phyloP scores from a whole-genome alignment of 257 asterid genomes.

The Solanum tacnaense region DNA sequence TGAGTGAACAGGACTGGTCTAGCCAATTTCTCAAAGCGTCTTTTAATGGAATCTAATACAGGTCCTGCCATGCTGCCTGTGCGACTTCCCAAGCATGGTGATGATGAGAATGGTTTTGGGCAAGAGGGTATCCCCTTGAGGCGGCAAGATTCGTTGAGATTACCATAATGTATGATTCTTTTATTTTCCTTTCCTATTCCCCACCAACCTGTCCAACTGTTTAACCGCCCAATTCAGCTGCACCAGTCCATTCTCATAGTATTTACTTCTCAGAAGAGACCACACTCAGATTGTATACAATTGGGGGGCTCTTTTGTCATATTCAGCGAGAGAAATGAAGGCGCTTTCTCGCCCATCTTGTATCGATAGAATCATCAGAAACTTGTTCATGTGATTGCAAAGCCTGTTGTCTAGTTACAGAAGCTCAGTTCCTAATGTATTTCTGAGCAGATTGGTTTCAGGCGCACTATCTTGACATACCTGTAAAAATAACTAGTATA shows the following conservation, averaged over 20 bases:
- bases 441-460: not conserved
- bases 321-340: not conserved
- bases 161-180: constrained; percentile 9
- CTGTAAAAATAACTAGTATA: not conserved
- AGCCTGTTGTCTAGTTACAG: not conserved
- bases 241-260: not conserved
- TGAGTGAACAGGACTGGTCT: not conserved
- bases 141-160: constrained; percentile 60
- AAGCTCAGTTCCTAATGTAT: not conserved
- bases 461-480: not conserved
- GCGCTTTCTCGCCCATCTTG: not conserved
- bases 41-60: constrained; percentile 1
- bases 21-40: not conserved
- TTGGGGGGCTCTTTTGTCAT: not conserved
- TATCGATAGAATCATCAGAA: not conserved
- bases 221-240: not conserved
- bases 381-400: not conserved
- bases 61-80: constrained; percentile 26
- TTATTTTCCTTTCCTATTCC: not conserved
- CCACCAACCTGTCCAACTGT: not conserved
- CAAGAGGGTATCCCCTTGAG: constrained; percentile 69
- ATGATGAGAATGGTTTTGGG: constrained; percentile 58
- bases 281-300: not conserved
- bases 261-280: constrained; percentile 3
- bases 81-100: constrained; percentile 40